Base-by-base conservation (phyloP, 179 eudicot genomes). In the Nepenthes alata region DNA sequence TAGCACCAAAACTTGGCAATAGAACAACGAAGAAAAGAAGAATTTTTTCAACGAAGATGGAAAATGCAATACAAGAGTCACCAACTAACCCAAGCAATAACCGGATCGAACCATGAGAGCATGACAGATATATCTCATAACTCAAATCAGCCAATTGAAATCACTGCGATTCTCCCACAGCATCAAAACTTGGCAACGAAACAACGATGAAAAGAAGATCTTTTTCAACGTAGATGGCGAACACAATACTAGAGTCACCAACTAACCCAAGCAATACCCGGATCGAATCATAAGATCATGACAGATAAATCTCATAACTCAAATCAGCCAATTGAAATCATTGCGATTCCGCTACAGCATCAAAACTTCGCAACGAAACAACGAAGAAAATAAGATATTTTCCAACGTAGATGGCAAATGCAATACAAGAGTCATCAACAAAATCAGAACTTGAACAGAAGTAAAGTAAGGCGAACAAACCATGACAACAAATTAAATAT, bases 261-360 rank as follows among this genome's bases (percentile, higher is more conserved):
- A 25, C 25, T 25, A 25, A 25, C 25, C 25, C 0, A 25, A 25
- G 25, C 25, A 35, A 25, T 25, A 25, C 48, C 0, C 10, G 15
- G 12, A 47, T 25, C 16, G n/a, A 56, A 12, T 15, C 11, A 3
- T 36, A 2, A 67, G 25, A 58, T 47, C 41, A 49, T 14, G 6
- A 14, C n/a, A 71, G 51, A 6, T 64, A 37, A 45, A 74, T 44
- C 55, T 59, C 11, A 37, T 35, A 34, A 63, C 58, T 55, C 37
- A 66, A 62, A 6, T 0, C 25, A 72, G 47, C 39, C 64, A 62
- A 41, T 4, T 10, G 10, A 34, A 59, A 44, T 3, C 51, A 56
- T 5, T 7, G 35, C 7, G 11, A 10, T 10, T 58, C 45, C 3
- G 15, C 11, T 48, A 41, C n/a, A 35, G 34, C 58, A 1, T 13